Base-by-base conservation (phyloP, 2,329 filamentous ascomycete species). In the Fusarium sp. region DNA sequence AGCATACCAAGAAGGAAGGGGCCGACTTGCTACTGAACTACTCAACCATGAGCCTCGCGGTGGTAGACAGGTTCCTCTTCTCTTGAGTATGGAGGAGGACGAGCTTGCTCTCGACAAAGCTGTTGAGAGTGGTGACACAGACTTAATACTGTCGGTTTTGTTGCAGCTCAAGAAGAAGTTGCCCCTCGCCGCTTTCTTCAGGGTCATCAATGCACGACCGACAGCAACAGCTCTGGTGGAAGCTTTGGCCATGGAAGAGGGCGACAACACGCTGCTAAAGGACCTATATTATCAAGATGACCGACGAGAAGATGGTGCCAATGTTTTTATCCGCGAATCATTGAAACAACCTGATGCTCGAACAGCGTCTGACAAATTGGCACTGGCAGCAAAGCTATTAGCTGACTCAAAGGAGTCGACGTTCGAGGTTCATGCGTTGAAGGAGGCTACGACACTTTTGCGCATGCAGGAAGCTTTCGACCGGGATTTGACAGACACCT, bases 271-370 rank as follows among this genome's bases (percentile, higher is more conserved):
- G 1, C 83, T 99, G 28, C 89, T 99, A 33, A 99, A 98, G 79
- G 96, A 98, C 80, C 86, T 99, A 7, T 99, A 96, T 84, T 99
- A 99, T 81, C 96, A 98, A 83, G 96, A 98, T 78, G 96, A 99
- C 81, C 91, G 96, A 10, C 90, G 95, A 7, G 86, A 95, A 10
- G 96, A 98, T 74, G 95, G 96, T 7, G 93, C 96, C 0, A 93
- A 94, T 66, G 90, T 99, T 5, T 93, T 98, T 67, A 86, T 99
- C 20, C 90, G 91, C 26, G 96, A 99, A 83, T 94, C 95, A 2
- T 86, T 99, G 13, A 84, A 88, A 9, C 93, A 96, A 79, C 87
- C 90, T 2, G 91, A 93, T 71, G 86, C 91, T 33, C 88, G 91
- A 39, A 91, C 91, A 2, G 89, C 93, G 10, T 88, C 90, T 4